A percentile compares a stretch with the other conserved stretches of the same genome.
These are phyloP conservation scores for Phytophthora chlamydospora DNA, from an alignment of 352 stramenopile genomes.

Conservation along the genomic window DNA sequence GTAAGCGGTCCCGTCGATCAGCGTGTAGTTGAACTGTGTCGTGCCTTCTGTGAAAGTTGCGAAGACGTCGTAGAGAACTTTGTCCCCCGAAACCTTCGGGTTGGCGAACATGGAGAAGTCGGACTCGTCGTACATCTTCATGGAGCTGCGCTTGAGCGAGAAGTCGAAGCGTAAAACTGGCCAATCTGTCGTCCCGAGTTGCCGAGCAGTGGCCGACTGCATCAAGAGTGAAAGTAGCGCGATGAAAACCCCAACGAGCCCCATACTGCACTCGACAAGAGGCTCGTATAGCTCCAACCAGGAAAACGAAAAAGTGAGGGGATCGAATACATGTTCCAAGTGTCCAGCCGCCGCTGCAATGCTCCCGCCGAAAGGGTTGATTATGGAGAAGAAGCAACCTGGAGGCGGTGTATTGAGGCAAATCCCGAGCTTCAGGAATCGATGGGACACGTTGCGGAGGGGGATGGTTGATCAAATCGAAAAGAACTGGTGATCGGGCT, in stretches of 20 bases:
- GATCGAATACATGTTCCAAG: too few species aligned
- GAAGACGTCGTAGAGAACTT: constrained; percentile 37
- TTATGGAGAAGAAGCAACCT: too few species aligned
- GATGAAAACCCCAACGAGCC: too few species aligned
- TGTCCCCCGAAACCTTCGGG: constrained; percentile 16
- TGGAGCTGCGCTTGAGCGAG: constrained; percentile 39
- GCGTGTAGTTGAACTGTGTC: constrained; percentile 31
- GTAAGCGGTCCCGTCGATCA: constrained; percentile 35
- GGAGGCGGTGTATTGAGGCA: too few species aligned
- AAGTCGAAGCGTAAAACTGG: constrained; percentile 36
- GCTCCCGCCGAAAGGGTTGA: too few species aligned
- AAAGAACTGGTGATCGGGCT: too few species aligned
- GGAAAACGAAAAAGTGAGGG: not conserved
- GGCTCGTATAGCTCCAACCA: not conserved
- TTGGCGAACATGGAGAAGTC: constrained; percentile 38
- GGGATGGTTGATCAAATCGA: too few species aligned
- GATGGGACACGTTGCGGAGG: too few species aligned
- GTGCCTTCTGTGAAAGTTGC: constrained; percentile 20
- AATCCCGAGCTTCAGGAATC: too few species aligned
- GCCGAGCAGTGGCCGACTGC: not conserved
- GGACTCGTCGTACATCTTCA: constrained; percentile 35
- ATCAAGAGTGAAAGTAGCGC: not conserved
- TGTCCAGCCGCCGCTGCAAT: too few species aligned
- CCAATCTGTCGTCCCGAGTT: constrained; percentile 1
- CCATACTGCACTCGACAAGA: too few species aligned